Base-by-base conservation (phyloP, 768 basidiomycete species). In the Termitomyces titanicus region DNA sequence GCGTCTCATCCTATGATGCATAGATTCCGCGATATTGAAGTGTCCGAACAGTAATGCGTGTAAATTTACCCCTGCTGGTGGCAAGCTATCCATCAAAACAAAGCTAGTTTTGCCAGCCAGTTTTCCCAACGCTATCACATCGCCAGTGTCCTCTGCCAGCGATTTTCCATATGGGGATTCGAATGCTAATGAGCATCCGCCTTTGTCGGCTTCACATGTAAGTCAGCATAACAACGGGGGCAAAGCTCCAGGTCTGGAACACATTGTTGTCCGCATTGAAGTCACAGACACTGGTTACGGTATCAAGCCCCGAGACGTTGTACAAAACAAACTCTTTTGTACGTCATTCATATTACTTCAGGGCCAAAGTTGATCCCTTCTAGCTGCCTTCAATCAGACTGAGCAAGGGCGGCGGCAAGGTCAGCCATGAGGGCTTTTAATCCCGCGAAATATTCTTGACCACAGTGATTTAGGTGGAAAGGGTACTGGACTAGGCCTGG, bases 191-290 rank as follows among this genome's bases (percentile, higher is more conserved):
- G 69, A 66, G n/a, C 71, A 71, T 58, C 67, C 64, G 20, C 74
- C 69, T 9, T 64, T 75, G 39, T 82, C 72, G 39, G 64, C 65
- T 18, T 61, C 68, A 50, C 68, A 74, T 52, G 72, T 86, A 31
- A 76, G 68, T 27, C 74, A 76, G 61, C 85, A 86, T 63, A 80
- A 86, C 61, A 68, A 73, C 47, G 73, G 76, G 53, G 66, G 64
- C 13, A 75, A 77, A 57, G 67, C 65, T 5, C 59, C 73, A 0
- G 72, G 75, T 2, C 57, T 79, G 53, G 86, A 89, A 58, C 73
- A 73, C 66, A 88, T 90, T 55, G 85, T 90, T 49, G 88, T 94
- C n/a, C 78, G 92, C 54, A 88, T 94, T 27, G 92, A 94, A 66
- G 82, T 94, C 3, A 79, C 80, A 4, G 92, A 93, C 70, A 92